A percentile compares a stretch with the other conserved stretches of the same genome.
Evolutionary conservation across 345 rosid species (phyloP).

Genomic region (Eucalyptus globulus): DNA sequence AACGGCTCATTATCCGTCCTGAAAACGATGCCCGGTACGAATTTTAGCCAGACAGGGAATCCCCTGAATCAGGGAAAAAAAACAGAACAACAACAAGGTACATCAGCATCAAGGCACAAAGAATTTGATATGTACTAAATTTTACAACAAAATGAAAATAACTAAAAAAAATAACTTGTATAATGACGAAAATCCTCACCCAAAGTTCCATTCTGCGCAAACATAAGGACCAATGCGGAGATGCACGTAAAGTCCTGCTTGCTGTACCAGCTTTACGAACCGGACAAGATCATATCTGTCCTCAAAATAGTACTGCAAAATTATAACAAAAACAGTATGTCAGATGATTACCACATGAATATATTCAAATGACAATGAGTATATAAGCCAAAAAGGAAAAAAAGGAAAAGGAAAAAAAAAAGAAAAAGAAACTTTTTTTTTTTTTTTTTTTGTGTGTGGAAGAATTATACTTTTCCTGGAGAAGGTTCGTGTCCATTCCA

Average conservation of each 20-base stretch:
- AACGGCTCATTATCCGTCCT: conserved; percentile 79
- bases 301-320: conserved; percentile 59
- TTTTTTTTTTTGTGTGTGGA: not conserved
- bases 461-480: conserved; percentile 51
- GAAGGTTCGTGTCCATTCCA: conserved; percentile 98
- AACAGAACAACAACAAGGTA: not conserved
- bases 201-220: conserved; percentile 98
- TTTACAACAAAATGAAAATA: not conserved
- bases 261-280: conserved; percentile 74
- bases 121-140: not conserved
- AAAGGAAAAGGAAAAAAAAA: not conserved
- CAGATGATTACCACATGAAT: not conserved
- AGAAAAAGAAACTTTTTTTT: not conserved
- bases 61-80: conserved; percentile 32
- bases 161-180: not conserved
- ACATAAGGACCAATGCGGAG: conserved; percentile 94
- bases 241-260: conserved; percentile 87
- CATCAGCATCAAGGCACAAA: not conserved
- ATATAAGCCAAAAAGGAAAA: not conserved
- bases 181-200: conserved; percentile 25
- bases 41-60: conserved; percentile 92
- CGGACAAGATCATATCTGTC: conserved; percentile 79
- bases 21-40: conserved; percentile 62
- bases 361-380: not conserved
- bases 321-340: not conserved